Evolutionary conservation across 148 eudicot species (phyloP).

Genomic region (Cornus controversa): DNA sequence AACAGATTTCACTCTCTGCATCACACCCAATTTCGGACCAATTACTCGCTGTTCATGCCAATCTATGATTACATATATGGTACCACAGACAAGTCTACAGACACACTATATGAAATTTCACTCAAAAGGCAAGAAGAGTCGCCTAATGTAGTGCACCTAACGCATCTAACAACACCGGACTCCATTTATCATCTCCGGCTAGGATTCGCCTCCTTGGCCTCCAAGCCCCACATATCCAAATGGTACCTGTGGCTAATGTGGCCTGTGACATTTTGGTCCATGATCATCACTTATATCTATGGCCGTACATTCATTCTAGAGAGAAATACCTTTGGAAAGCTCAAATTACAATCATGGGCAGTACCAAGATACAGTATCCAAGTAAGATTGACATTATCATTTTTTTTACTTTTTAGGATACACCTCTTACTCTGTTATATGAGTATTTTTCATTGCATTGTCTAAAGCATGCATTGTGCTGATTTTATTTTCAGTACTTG

Average conservation of each 20-base stretch:
- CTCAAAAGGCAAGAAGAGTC: slow-evolving; percentile 40
- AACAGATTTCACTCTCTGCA: slow-evolving; percentile 76
- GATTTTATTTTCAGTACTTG: slow-evolving; percentile 2
- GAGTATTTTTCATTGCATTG: background rate
- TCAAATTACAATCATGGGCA: slow-evolving; percentile 68
- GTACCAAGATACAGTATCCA: slow-evolving; percentile 61
- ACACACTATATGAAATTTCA: slow-evolving; percentile 49
- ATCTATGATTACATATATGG: slow-evolving; percentile 74
- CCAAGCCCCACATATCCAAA: slow-evolving; percentile 28
- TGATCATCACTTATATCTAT: slow-evolving; percentile 48
- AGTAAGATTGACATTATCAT: slow-evolving; percentile 25
- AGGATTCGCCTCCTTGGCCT: slow-evolving; percentile 42
- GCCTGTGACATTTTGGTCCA: slow-evolving; percentile 56
- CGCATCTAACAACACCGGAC: slow-evolving; percentile 77
- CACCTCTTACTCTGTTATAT: no score
- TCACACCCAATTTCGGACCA: slow-evolving; percentile 77
- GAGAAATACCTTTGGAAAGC: slow-evolving; percentile 48
- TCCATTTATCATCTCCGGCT: slow-evolving; percentile 51
- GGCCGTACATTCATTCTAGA: slow-evolving; percentile 56
- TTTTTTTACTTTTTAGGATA: no score
- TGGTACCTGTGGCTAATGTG: slow-evolving; percentile 39
- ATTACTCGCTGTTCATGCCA: slow-evolving; percentile 89
- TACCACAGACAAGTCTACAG: slow-evolving; percentile 58
- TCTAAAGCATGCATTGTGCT: background rate
- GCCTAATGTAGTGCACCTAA: slow-evolving; percentile 66